Base-by-base conservation (phyloP, 2,329 filamentous ascomycete genomes). In the Neofusicoccum kwambonambiense region DNA sequence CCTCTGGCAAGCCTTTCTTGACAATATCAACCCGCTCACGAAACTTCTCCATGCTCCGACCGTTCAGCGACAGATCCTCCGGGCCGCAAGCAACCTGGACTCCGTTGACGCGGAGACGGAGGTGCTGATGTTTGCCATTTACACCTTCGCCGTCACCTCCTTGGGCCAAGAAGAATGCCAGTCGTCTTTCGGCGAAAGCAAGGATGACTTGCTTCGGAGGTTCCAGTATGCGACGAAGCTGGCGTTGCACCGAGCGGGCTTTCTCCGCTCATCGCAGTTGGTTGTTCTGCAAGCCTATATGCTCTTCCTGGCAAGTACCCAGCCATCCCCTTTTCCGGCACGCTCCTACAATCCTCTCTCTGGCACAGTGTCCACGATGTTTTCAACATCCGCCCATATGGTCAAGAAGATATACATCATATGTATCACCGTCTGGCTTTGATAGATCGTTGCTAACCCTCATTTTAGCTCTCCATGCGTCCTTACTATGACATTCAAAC, bases 31-130 rank as follows among this genome's bases (percentile, higher is more conserved):
- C 70, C 90, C 90, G 0, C 74, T 92, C 51, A 86, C 87, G 69
- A 93, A 93, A 73, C 71, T 88, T 51, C 87, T 92, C 27, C 91
- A 94, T 72, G 84, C 89, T 1, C 90, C 90, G 0, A 87, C 87
- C 0, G 75, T 92, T 3, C 88, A 92, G 70, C 83, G 84, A 2
- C 83, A 85, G 51, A 79, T 93, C 7, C 82, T 90, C 42, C 85
- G 90, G 65, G 88, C 88, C 2, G 84, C 83, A 1, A 82, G 82
- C 15, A 83, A 86, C 66, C 78, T 88, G 19, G 77, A 79, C 12
- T 82, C 80, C 47, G 76, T 91, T 1, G 83, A 83, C 0, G 81
- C 84, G 45, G 85, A 85, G 62, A 76, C 86, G 27, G 87, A 90
- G 73, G 86, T 87, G 1, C 65, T 78, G 19, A 61, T 77, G 31